A percentile compares a stretch with the other conserved stretches of the same genome.
These are phyloP conservation scores for Chloromonas sp. DNA, from an alignment of 163 green algal genomes.

Conservation along the genomic window DNA sequence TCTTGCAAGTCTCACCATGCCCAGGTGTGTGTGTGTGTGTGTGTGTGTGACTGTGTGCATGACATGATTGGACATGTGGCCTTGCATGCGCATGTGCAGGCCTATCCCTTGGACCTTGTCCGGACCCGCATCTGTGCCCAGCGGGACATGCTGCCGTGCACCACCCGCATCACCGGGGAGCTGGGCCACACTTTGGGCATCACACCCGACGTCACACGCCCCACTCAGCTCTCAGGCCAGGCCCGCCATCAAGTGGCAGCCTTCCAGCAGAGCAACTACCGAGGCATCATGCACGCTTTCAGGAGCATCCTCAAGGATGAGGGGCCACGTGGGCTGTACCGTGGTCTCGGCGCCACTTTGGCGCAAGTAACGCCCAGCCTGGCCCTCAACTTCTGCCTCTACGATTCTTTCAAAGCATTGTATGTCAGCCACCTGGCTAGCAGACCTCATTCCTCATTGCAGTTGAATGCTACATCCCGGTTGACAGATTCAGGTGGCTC, in stretches of 20 bases:
- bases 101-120: constrained; percentile 93
- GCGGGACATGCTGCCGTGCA: constrained; percentile 22
- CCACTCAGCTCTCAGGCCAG: neutral
- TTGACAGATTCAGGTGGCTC: no score
- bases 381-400: constrained; percentile 74
- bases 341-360: constrained; percentile 76
- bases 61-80: no score
- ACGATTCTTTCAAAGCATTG: constrained; percentile 44
- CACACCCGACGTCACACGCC: neutral
- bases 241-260: neutral
- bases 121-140: constrained; percentile 82
- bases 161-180: neutral
- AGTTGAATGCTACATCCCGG: no score
- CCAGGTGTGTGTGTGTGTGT: neutral
- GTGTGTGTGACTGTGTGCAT: no score
- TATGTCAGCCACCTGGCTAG: neutral
- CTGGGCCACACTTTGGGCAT: neutral
- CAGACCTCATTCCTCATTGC: no score
- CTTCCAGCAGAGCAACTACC: constrained; percentile 25
- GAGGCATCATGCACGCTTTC: constrained; percentile 49
- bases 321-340: constrained; percentile 67
- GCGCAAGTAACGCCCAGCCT: constrained; percentile 58
- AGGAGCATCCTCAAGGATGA: constrained; percentile 64
- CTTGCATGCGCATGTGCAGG: constrained; percentile 32
- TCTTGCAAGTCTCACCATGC: no score